phyloP scores from a whole-genome alignment of 768 basidiomycete genomes.

The Boletus speciosus region DNA sequence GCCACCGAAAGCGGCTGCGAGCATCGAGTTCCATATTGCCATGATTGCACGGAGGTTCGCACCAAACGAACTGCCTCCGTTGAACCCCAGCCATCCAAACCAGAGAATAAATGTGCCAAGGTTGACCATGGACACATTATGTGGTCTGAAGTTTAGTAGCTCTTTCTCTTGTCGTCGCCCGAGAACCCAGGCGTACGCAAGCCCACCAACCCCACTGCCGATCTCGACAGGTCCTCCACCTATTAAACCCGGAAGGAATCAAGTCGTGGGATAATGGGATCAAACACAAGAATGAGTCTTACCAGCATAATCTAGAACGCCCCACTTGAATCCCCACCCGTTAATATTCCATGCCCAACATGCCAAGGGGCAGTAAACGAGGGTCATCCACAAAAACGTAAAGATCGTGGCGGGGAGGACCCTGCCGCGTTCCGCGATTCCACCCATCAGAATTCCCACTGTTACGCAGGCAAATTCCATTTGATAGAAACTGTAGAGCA shows the following conservation, averaged over 20 bases:
- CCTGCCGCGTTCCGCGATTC: constrained; percentile 83
- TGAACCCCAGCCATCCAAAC: constrained; percentile 91
- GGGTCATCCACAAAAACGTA: constrained; percentile 78
- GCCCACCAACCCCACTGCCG: constrained; percentile 76
- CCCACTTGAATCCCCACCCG: constrained; percentile 85
- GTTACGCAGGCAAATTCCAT: constrained; percentile 86
- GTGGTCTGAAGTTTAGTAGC: constrained; percentile 77
- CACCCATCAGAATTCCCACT: constrained; percentile 71
- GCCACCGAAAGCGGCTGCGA: constrained; percentile 77
- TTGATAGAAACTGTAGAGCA: constrained; percentile 84
- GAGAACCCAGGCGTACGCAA: constrained; percentile 85
- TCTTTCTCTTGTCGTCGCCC: constrained; percentile 75
- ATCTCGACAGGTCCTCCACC: constrained; percentile 89
- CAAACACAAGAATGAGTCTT: constrained; percentile 16
- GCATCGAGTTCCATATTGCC: constrained; percentile 87
- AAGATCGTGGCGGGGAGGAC: constrained; percentile 80
- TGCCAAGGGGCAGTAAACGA: constrained; percentile 86
- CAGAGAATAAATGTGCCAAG: constrained; percentile 84
- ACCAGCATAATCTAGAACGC: constrained; percentile 87
- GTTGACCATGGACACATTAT: constrained; percentile 80
- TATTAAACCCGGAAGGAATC: constrained; percentile 21
- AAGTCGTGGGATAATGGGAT: neutral
- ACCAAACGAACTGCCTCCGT: constrained; percentile 84
- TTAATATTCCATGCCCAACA: constrained; percentile 79
- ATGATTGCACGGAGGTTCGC: constrained; percentile 84